Base-by-base conservation (phyloP, 78 protist genomes). In the Dictyostelium citrinum region DNA sequence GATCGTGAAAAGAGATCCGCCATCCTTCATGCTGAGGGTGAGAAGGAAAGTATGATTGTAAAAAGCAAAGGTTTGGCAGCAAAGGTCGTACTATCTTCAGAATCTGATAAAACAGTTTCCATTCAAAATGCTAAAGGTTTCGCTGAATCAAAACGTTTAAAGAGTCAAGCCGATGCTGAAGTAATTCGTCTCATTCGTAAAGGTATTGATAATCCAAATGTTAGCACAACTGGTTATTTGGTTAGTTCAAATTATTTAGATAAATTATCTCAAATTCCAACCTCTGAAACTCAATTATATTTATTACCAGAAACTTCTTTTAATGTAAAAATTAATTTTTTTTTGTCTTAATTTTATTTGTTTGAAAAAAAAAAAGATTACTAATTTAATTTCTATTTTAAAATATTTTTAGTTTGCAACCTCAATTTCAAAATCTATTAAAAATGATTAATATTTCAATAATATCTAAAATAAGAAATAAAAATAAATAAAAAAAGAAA, bases 1-100 rank as follows among this genome's bases (percentile, higher is more conserved):
- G 81, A 75, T n/a, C 49, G 81, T 41, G 81, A 75, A 75, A 75
- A 75, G 81, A 75, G 81, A 75, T 41, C 64, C 27, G 64, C 31
- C 3, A 75, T 75, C 24, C 33, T 75, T 5, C 33, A 75, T 75
- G 81, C 81, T 6, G 81, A 75, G 16, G 81, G 81, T n/a, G 81
- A 75, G 24, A 75, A 75, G 8, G 81, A 75, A n/a, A 16, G 41
- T 11, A 16, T 75, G 20, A 75, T 75, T 75, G 60, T 75, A 41
- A 75, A 75, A n/a, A 75, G 81, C 45, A 75, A 75, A 75, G 81
- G 81, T 75, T 31, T 41, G 7, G 81, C 81, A 4, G 81, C 81
- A 17, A 75, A 75, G 17, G 41, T 75, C 0, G 81, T 75, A 7
- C 45, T 75, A 20, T n/a, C 58, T 9, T 75, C 81, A 17, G 81